Evolutionary conservation across 2,329 filamentous ascomycete genomes (phyloP).

Genomic region (Xylaria sp.): DNA sequence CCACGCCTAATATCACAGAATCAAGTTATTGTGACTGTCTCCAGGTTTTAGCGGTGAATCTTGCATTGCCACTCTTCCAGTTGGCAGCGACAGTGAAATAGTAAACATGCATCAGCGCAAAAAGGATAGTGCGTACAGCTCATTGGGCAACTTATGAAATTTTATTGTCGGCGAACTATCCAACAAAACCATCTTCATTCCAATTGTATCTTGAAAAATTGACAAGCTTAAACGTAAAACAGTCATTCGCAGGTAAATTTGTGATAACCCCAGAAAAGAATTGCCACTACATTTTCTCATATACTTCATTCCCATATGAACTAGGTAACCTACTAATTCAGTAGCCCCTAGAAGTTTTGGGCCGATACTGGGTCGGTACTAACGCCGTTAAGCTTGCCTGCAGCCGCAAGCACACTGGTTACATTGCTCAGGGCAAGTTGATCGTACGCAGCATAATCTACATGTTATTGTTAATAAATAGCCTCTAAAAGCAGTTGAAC

Average conservation of each 20-base stretch:
- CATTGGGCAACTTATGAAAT: not conserved
- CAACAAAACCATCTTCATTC: too few relatives aligned
- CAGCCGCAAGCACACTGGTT: constrained; percentile 19
- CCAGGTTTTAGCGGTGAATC: not conserved
- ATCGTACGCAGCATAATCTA: constrained; percentile 25
- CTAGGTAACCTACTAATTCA: too few relatives aligned
- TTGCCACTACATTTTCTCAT: not conserved
- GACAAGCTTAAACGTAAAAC: not conserved
- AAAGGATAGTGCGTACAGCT: not conserved
- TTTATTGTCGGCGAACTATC: not conserved
- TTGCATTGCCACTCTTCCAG: not conserved
- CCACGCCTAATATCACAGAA: not conserved
- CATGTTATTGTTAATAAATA: constrained; percentile 1
- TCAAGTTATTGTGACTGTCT: not conserved
- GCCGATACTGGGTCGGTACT: constrained; percentile 24
- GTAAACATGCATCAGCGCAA: not conserved
- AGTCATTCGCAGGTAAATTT: not conserved
- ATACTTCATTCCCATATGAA: not conserved
- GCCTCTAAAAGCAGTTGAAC: too few relatives aligned
- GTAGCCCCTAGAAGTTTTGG: constrained; percentile 19
- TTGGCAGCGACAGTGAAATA: not conserved
- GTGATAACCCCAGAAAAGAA: not conserved
- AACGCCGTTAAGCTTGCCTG: constrained; percentile 12
- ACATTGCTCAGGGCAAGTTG: constrained; percentile 24
- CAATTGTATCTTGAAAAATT: not conserved